phyloP scores from a whole-genome alignment of 2,329 filamentous ascomycete species.

The Ceratocystis lukuohia region DNA sequence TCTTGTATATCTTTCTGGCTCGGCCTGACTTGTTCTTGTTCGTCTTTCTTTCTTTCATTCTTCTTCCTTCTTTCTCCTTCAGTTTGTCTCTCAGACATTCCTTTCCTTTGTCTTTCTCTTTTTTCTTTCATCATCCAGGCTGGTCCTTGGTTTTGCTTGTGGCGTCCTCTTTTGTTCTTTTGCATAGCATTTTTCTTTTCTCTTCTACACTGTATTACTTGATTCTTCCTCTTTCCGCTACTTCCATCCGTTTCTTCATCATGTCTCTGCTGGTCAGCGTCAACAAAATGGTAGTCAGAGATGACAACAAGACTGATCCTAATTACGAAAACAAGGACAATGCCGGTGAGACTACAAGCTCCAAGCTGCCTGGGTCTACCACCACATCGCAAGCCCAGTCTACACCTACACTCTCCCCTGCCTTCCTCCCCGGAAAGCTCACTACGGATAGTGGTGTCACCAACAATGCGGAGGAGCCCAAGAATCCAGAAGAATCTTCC shows the following conservation, averaged over 20 bases:
- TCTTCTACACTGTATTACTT: neutral
- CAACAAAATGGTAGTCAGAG: neutral
- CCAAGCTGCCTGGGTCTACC: neutral
- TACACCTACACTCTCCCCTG: neutral
- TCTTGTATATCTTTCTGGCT: neutral
- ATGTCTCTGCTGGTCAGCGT: conserved; percentile 11
- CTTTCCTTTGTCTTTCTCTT: neutral
- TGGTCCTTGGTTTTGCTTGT: neutral
- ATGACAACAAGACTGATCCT: neutral
- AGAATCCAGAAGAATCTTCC: conserved; percentile 6
- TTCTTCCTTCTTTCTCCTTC: neutral
- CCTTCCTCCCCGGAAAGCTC: neutral
- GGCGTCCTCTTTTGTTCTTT: neutral
- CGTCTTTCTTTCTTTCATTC: neutral
- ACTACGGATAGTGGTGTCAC: neutral
- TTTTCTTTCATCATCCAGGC: neutral
- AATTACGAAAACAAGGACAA: neutral
- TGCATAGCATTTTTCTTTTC: neutral
- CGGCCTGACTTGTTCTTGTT: neutral
- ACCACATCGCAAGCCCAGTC: neutral
- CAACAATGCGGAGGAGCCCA: conserved; percentile 10
- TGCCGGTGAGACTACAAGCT: neutral
- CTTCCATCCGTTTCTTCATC: neutral
- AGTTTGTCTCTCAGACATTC: neutral
- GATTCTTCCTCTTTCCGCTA: neutral